Conservation (phyloP, 2,329 filamentous ascomycete genomes). For the Fusarium decemcellulare region DNA sequence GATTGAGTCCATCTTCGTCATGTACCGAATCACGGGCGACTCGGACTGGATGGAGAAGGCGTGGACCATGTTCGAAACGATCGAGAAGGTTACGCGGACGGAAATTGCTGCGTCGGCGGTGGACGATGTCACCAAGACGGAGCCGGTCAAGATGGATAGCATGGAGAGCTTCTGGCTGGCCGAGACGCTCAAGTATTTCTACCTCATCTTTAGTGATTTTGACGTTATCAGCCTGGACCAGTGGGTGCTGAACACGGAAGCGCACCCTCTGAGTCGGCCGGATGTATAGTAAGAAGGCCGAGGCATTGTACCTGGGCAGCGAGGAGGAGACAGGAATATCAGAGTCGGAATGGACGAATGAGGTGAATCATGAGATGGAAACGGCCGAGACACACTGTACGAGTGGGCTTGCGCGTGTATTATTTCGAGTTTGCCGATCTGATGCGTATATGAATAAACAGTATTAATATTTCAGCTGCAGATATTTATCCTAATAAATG, state of each 20-base stretch:
- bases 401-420: conserved; percentile 7
- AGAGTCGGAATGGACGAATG: conserved; percentile 1
- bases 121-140: conserved; percentile 67
- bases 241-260: conserved; percentile 73
- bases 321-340: neutral
- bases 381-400: conserved; percentile 13
- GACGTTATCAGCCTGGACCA: conserved; percentile 71
- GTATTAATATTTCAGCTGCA: neutral
- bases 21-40: conserved; percentile 82
- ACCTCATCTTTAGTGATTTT: conserved; percentile 73
- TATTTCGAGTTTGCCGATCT: conserved; percentile 18
- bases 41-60: conserved; percentile 75
- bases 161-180: conserved; percentile 86
- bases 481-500: too few relatives aligned
- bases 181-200: conserved; percentile 78
- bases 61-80: conserved; percentile 80
- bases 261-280: conserved; percentile 61
- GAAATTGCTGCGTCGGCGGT: conserved; percentile 76
- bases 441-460: conserved; percentile 16
- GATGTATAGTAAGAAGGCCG: conserved; percentile 30
- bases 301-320: neutral
- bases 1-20: conserved; percentile 84
- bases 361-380: conserved; percentile 5
- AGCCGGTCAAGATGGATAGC: conserved; percentile 62
- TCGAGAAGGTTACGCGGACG: conserved; percentile 73